A percentile compares a stretch with the other conserved stretches of the same genome.
Conservation (phyloP, 345 rosid species). For the Carallia pectinifolia region DNA sequence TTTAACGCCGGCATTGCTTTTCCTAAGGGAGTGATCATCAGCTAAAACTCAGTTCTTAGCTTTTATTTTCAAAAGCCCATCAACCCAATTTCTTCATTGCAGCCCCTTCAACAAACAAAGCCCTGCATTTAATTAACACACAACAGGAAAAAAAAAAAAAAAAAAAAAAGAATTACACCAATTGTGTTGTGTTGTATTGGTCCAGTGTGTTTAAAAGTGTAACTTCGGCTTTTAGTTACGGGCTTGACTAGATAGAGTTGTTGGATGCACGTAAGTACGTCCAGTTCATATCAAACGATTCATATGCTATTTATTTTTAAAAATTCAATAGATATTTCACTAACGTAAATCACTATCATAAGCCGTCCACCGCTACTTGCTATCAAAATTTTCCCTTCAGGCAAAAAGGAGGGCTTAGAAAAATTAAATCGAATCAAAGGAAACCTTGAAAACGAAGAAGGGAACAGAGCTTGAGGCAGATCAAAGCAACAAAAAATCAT, state of each 20-base stretch:
- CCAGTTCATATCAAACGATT: no score
- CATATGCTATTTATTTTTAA: no score
- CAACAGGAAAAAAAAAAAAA: neutral
- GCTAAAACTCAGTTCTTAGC: neutral
- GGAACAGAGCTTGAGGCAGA: neutral
- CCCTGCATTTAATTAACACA: slow-evolving; percentile 11
- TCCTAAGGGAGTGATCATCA: neutral
- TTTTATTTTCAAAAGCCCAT: neutral
- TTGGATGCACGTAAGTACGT: no score
- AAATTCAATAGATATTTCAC: no score
- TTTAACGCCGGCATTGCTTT: slow-evolving; percentile 3
- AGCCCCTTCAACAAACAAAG: neutral
- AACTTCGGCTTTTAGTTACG: no score
- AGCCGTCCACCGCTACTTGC: no score
- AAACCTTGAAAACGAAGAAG: slow-evolving; percentile 7
- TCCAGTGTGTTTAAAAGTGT: neutral
- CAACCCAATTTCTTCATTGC: slow-evolving; percentile 1
- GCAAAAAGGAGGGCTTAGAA: neutral
- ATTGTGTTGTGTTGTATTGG: neutral
- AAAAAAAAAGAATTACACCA: neutral
- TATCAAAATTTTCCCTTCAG: no score
- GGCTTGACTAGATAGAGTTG: no score
- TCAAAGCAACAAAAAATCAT: neutral
- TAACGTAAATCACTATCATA: no score
- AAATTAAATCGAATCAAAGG: no score